Base-by-base conservation (phyloP, 2,329 filamentous ascomycete species). In the Pochonia chlamydosporia region DNA sequence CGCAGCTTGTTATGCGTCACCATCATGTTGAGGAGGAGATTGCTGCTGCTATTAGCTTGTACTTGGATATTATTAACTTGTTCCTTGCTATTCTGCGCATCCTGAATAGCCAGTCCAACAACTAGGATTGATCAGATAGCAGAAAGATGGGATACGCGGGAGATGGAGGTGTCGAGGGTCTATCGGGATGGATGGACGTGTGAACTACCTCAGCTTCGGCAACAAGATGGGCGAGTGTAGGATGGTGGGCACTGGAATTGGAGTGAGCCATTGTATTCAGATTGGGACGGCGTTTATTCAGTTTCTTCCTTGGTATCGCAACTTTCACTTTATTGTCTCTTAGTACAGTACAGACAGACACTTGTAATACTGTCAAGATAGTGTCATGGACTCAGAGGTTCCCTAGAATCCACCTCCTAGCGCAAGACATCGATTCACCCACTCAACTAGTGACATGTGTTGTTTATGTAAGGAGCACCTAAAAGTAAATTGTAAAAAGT, bases 1-100 rank as follows among this genome's bases (percentile, higher is more conserved):
- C 93, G 0, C 93, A 99, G 75, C 73, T 99, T 58, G 82, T 99
- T 52, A 86, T 99, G 81, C 82, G 91, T 61, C 88, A 96, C 68
- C 93, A 96, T 70, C 92, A 97, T 62, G 89, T 96, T 44, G 93
- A 99, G 71, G 92, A 96, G 78, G 91, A 96, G 75, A 96, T 97
- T 64, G 90, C 91, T 6, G 92, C 92, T 43, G 85, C 89, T 9
- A 96, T 99, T 67, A 93, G 88, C 63, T 78, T 99, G 42, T 99
- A 99, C 66, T 79, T 99, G 43, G 92, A 97, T 66, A 84, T 97
- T 54, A 89, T 97, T 74, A 99, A 99, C 78, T 70, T 99, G 56
- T 99, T 99, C 81, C 76, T 99, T 56, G 86, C 89, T 45, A 99
- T 99, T 62, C 75, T 99, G 62, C 81, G 93, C 62, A 97, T 99